phyloP scores from a whole-genome alignment of 257 asterid genomes.

The Solanum microdontum region DNA sequence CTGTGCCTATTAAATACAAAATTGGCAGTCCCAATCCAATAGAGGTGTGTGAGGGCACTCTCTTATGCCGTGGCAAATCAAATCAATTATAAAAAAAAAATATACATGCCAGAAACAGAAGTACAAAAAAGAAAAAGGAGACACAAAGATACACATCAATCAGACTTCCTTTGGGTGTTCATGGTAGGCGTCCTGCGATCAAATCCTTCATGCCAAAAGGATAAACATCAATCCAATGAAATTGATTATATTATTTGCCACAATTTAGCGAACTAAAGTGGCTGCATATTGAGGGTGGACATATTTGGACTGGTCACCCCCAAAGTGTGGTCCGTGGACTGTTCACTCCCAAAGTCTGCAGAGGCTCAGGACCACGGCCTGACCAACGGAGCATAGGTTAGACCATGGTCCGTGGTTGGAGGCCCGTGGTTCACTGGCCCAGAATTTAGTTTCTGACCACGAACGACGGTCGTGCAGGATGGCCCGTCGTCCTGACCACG shows the following conservation, averaged over 20 bases:
- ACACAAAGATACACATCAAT: background rate
- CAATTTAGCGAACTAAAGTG: background rate
- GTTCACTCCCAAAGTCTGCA: too few relatives aligned
- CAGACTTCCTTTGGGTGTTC: background rate
- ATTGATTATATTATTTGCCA: background rate
- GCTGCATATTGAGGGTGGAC: background rate
- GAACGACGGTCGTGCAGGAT: too few relatives aligned
- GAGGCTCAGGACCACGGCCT: too few relatives aligned
- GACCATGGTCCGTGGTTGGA: too few relatives aligned
- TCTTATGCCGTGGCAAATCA: background rate
- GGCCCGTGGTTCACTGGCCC: too few relatives aligned
- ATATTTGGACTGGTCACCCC: background rate
- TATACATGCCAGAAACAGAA: background rate
- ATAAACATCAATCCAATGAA: background rate
- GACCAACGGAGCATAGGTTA: too few relatives aligned
- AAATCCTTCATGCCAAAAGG: background rate
- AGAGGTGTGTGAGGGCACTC: background rate
- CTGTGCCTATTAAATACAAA: background rate
- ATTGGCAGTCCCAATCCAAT: background rate
- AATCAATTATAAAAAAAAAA: background rate
- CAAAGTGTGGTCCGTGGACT: too few relatives aligned
- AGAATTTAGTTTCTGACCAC: too few relatives aligned
- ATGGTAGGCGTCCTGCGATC: background rate
- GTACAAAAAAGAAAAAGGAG: background rate
- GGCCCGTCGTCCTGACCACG: too few relatives aligned